Conservation (phyloP, 2,329 filamentous ascomycete genomes). For the Pestalotiopsis sp. region DNA sequence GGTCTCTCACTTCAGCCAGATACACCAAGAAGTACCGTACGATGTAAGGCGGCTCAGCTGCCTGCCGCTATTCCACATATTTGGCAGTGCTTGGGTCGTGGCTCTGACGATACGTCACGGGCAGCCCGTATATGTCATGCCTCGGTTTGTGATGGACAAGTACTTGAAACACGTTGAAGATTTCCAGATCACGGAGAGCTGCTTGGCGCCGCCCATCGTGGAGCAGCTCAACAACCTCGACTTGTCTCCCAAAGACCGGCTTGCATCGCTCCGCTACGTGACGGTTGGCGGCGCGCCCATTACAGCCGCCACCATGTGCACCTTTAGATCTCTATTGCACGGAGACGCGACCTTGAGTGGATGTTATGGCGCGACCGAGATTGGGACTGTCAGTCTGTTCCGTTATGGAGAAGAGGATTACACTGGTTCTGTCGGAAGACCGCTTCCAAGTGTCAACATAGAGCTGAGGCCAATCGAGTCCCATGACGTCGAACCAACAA, state of each 20-base stretch:
- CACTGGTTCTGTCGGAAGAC: slow-evolving; percentile 46
- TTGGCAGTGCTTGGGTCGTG: slow-evolving; percentile 45
- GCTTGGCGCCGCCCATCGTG: slow-evolving; percentile 46
- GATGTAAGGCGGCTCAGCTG: slow-evolving; percentile 44
- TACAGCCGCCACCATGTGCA: slow-evolving; percentile 37
- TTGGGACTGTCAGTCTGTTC: slow-evolving; percentile 42
- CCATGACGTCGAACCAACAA: background rate
- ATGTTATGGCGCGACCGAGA: slow-evolving; percentile 57
- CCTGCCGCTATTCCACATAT: slow-evolving; percentile 55
- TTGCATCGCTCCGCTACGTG: slow-evolving; percentile 43
- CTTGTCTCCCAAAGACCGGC: slow-evolving; percentile 24
- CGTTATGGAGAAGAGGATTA: slow-evolving; percentile 37
- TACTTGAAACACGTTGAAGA: slow-evolving; percentile 39
- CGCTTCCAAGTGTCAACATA: slow-evolving; percentile 37
- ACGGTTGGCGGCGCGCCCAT: slow-evolving; percentile 51
- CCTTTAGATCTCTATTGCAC: slow-evolving; percentile 40
- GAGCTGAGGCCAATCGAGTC: background rate
- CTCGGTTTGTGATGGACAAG: slow-evolving; percentile 40
- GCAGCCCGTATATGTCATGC: slow-evolving; percentile 45
- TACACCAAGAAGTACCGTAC: slow-evolving; percentile 27
- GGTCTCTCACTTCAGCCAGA: slow-evolving; percentile 31
- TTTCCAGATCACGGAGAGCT: slow-evolving; percentile 47
- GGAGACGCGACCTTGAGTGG: slow-evolving; percentile 41
- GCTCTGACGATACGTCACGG: slow-evolving; percentile 46
- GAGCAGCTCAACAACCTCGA: slow-evolving; percentile 33